A percentile compares a stretch with the other conserved stretches of the same genome.
These are phyloP conservation scores for Xylogone sp. DNA, from an alignment of 2,329 filamentous ascomycete species.

Conservation along the genomic window DNA sequence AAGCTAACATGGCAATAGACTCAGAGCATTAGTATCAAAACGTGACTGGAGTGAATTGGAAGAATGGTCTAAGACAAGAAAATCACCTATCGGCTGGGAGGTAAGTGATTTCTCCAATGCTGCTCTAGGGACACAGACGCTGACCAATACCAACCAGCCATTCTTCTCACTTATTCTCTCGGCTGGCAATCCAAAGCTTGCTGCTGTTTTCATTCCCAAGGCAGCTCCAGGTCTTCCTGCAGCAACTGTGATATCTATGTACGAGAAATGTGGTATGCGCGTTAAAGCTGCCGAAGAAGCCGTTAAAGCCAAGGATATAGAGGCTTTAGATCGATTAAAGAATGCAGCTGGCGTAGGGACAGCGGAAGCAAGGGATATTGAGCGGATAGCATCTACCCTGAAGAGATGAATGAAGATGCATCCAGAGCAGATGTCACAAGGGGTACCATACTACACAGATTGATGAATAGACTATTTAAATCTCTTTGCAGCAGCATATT, in stretches of 20 bases:
- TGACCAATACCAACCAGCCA: conserved; percentile 41
- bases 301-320: conserved; percentile 72
- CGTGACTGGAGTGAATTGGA: conserved; percentile 92
- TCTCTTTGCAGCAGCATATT: too few relatives aligned
- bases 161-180: conserved; percentile 88
- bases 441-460: too few relatives aligned
- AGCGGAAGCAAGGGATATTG: conserved; percentile 71
- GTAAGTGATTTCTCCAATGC: conserved; percentile 9
- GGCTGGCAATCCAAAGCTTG: conserved; percentile 86
- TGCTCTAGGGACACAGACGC: not conserved
- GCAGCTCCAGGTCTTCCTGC: conserved; percentile 59
- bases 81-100: conserved; percentile 94
- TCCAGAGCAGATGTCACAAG: not conserved
- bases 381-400: conserved; percentile 65
- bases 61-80: conserved; percentile 72
- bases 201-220: conserved; percentile 81
- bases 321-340: conserved; percentile 69
- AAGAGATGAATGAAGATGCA: conserved; percentile 35
- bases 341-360: conserved; percentile 69
- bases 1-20: conserved; percentile 37
- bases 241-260: conserved; percentile 80
- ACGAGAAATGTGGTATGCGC: conserved; percentile 89
- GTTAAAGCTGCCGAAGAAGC: conserved; percentile 91
- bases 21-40: conserved; percentile 84
- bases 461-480: too few relatives aligned